Evolutionary conservation across 768 basidiomycete genomes (phyloP), one percentile per base, ranked within the genome.

Genomic region (Kondoa subrosea): DNA sequence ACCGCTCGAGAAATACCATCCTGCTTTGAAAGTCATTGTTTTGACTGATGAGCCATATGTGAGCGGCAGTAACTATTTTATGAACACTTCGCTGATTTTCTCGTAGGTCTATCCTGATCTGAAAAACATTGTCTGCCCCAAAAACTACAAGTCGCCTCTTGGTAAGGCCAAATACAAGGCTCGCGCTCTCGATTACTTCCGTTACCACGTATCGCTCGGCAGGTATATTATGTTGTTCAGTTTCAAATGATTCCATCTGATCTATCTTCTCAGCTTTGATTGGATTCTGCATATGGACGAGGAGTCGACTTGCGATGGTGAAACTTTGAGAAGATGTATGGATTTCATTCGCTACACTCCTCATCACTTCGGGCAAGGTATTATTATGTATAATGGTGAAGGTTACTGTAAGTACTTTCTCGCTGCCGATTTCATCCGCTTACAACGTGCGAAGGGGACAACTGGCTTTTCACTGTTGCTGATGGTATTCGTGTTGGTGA

Each of bases 161-260:
- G 75, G 75, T 65, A 74, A 74, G 70, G 75, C 75, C 63, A 76
- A 76, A 72, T 75, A 76, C 75, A 76, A 76, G 74, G 75, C 75
- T 60, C 75, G 75, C 64, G 75, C 75, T 34, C 73, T 76, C 68
- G 75, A 76, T 68, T 75, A 76, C 71, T 74, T 76, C 75, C 75
- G 75, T 31, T 74, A 73, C 67, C 72, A 73, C 69, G 73, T 76
- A 67, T 73, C 72, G 40, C 74, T 76, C 64, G 73, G 40, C 40
- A 8, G 12, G 73, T 57, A 73, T 74, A 25, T 25, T 56, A 15
- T 56, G 16, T 56, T 15, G 16, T 25, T 56, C 25, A 25, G 56
- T 56, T 15, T 25, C 56, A 56, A 25, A 56, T 15, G 56, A 25
- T 25, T 56, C 16, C 56, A 15, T 25, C 25, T 56, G 25, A 15